Percentiles rank a stretch among this genome's conserved stretches.
These are phyloP conservation scores for Hemisphaericaspora lyxosophila DNA, from an alignment of 1,139 yeast species.

Conservation along the genomic window DNA sequence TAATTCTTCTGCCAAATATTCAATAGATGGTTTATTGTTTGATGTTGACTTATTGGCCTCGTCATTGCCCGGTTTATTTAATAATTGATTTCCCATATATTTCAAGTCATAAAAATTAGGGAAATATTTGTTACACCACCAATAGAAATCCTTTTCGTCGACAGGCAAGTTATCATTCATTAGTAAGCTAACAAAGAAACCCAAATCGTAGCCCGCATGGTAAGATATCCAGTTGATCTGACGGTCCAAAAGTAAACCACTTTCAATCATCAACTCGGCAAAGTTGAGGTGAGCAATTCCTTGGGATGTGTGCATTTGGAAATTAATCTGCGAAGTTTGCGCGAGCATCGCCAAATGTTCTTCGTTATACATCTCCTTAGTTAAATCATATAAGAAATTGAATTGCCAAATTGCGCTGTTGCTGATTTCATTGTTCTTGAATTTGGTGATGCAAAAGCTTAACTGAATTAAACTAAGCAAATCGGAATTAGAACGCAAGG, in stretches of 20 bases:
- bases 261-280: conserved; percentile 81
- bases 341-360: conserved; percentile 65
- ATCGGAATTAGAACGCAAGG: conserved; percentile 88
- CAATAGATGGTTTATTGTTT: conserved; percentile 45
- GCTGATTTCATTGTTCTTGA: conserved; percentile 61
- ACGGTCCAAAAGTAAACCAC: conserved; percentile 77
- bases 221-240: conserved; percentile 82
- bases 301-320: conserved; percentile 67
- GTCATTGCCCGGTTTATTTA: conserved; percentile 23
- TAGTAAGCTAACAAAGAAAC: conserved; percentile 77
- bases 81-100: conserved; percentile 61
- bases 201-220: conserved; percentile 94
- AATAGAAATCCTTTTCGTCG: conserved; percentile 75
- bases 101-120: conserved; percentile 87
- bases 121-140: conserved; percentile 71
- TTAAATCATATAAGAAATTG: conserved; percentile 79
- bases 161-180: conserved; percentile 77
- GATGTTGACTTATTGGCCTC: conserved; percentile 15
- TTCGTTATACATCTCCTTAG: conserved; percentile 81
- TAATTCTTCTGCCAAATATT: conserved; percentile 57
- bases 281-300: conserved; percentile 83
- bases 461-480: conserved; percentile 81
- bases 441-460: conserved; percentile 81
- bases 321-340: conserved; percentile 81
- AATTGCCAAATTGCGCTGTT: conserved; percentile 90